Conservation (phyloP, 1,284 basidiomycete genomes). For the Thelephora terrestris region DNA sequence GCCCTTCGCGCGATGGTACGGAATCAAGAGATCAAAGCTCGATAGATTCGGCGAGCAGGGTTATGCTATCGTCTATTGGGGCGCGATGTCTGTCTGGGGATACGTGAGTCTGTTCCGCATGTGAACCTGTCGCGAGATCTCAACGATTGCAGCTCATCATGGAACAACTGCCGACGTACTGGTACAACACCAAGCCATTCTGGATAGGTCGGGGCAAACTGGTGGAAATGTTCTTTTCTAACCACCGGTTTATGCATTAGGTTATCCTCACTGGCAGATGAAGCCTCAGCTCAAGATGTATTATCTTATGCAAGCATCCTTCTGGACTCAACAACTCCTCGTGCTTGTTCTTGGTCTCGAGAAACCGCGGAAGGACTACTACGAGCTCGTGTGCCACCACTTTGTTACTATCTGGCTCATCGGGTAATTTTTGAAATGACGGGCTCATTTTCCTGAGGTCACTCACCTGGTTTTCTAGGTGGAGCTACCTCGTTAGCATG, state of each 20-base stretch:
- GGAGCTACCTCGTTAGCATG: conserved; percentile 80
- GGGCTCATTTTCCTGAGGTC: background rate
- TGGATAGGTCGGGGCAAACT: conserved; percentile 53
- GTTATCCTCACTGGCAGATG: conserved; percentile 89
- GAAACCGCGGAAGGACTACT: conserved; percentile 89
- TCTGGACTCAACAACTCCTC: conserved; percentile 93
- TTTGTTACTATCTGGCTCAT: conserved; percentile 94
- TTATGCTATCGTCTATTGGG: conserved; percentile 80
- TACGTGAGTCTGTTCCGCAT: conserved; percentile 42
- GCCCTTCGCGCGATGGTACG: conserved; percentile 63
- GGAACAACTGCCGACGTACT: conserved; percentile 79
- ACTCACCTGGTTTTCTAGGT: conserved; percentile 33
- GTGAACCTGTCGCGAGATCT: too few species aligned
- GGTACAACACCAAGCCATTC: conserved; percentile 78
- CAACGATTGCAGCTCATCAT: conserved; percentile 60
- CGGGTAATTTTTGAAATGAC: conserved; percentile 36
- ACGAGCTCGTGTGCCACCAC: conserved; percentile 83
- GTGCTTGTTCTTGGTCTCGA: conserved; percentile 81
- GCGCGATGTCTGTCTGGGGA: conserved; percentile 64
- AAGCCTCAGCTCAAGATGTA: conserved; percentile 79
- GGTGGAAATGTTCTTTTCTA: background rate
- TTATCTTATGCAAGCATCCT: conserved; percentile 84
- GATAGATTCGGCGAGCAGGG: conserved; percentile 86
- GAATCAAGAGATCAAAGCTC: conserved; percentile 63
- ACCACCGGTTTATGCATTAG: conserved; percentile 24